Evolutionary conservation across 371 early-diverging fungal species (phyloP).

Genomic region (Mortierella sp.): DNA sequence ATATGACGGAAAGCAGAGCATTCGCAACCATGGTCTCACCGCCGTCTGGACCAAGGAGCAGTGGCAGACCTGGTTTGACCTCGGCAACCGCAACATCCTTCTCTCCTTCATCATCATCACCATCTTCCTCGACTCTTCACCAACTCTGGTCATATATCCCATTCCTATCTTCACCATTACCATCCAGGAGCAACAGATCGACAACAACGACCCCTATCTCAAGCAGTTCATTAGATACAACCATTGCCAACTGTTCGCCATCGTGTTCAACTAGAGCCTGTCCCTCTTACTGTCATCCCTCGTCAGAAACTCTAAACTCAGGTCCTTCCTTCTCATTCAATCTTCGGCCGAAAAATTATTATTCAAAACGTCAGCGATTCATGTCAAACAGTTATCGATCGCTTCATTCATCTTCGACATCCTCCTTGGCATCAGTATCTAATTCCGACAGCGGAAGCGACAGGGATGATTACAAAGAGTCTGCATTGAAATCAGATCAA

Average conservation of each 20-base stretch:
- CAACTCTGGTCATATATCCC: constrained; percentile 29
- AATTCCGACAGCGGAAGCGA: constrained; percentile 52
- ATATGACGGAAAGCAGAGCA: constrained; percentile 52
- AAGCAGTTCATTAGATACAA: neutral
- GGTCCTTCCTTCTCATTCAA: constrained; percentile 27
- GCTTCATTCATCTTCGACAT: constrained; percentile 3
- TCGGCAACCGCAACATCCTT: constrained; percentile 10
- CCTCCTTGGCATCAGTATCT: constrained; percentile 26
- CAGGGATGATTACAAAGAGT: constrained; percentile 17
- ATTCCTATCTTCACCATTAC: constrained; percentile 13
- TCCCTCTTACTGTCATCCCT: constrained; percentile 13
- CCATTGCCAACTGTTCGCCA: constrained; percentile 1
- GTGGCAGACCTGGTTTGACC: neutral
- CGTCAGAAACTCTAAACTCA: neutral
- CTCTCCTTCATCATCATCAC: constrained; percentile 1
- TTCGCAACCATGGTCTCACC: constrained; percentile 39
- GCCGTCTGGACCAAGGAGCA: constrained; percentile 3
- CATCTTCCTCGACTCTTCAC: constrained; percentile 9
- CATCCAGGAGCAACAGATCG: constrained; percentile 17
- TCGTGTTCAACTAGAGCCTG: constrained; percentile 34
- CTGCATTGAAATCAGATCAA: neutral
- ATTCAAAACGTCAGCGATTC: constrained; percentile 41
- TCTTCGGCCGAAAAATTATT: constrained; percentile 54
- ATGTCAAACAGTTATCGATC: constrained; percentile 20
- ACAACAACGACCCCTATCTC: constrained; percentile 3